Percentiles rank a stretch among this genome's conserved stretches.
Evolutionary conservation across 345 rosid genomes (phyloP).

Genomic region (Acer yangbiense): DNA sequence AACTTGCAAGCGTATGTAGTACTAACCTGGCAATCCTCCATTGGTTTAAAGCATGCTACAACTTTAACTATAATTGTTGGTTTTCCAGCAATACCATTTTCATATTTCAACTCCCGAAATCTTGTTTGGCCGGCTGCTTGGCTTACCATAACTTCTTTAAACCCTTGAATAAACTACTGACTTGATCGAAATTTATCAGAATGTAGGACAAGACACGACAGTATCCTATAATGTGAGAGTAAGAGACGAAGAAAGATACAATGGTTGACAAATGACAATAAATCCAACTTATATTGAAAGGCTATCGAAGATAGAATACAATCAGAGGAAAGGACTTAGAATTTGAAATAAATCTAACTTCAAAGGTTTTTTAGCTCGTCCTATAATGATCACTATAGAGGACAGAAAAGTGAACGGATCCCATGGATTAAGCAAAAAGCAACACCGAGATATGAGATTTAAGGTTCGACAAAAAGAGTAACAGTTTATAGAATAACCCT

Average conservation of each 20-base stretch:
- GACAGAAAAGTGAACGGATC: slow-evolving; percentile 42
- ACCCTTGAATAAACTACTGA: slow-evolving; percentile 30
- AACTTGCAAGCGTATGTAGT: background rate
- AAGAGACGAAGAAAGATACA: slow-evolving; percentile 6
- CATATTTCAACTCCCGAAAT: slow-evolving; percentile 90
- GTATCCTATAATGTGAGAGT: slow-evolving; percentile 11
- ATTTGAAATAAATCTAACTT: background rate
- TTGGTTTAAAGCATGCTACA: slow-evolving; percentile 94
- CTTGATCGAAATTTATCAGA: slow-evolving; percentile 17
- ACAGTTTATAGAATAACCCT: slow-evolving; percentile 74
- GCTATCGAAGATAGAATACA: background rate
- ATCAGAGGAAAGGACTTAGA: slow-evolving; percentile 17
- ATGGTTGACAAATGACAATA: background rate
- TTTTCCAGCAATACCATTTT: slow-evolving; percentile 82
- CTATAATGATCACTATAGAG: slow-evolving; percentile 44
- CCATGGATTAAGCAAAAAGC: slow-evolving; percentile 39
- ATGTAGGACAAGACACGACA: slow-evolving; percentile 17
- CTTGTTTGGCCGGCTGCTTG: slow-evolving; percentile 96
- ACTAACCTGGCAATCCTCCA: slow-evolving; percentile 97
- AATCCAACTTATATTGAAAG: slow-evolving; percentile 16
- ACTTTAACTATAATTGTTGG: slow-evolving; percentile 84
- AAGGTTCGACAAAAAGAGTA: slow-evolving; percentile 3
- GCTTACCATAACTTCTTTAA: slow-evolving; percentile 90
- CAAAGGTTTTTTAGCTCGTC: slow-evolving; percentile 41
- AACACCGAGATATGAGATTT: slow-evolving; percentile 7